Base-by-base conservation (phyloP, 345 rosid genomes). In the Passiflora organensis region DNA sequence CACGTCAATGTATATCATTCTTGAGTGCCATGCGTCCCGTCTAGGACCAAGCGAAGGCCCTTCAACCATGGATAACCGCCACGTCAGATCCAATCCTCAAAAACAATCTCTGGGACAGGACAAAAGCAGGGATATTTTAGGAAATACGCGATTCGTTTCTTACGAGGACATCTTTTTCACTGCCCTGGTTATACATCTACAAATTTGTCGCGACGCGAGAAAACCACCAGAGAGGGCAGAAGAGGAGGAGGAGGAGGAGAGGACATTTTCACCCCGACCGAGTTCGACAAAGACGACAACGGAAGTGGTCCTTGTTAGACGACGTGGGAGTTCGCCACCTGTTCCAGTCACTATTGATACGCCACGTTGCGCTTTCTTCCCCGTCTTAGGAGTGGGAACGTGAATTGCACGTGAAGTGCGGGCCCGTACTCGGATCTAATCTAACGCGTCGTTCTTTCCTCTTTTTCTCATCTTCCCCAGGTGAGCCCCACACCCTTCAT, bases 381-480 rank as follows among this genome's bases (percentile, higher is more conserved):
- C 21, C 15, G 1, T 10, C 32, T 14, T 6, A 13, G 9, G 32
- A 12, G 12, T 36, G 15, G 8, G 6, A 51, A 62, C 59, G 60
- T 55, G 79, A 54, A 48, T 53, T 39, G 66, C 87, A 79, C 82
- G 80, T 79, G 82, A 77, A 59, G 62, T 58, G 50, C 72, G 78
- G 34, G 66, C 76, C 75, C 2, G 2, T n/a, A 3, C 66, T 66
- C 17, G 36, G 56, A 52, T 58, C 63, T 48, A 48, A 52, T 58
- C 63, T 48, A 48, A 48, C 54, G 62, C 70, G 32, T 32, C 48
- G n/a, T n/a, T n/a, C n/a, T n/a, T n/a, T n/a, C n/a, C n/a, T n/a
- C n/a, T n/a, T n/a, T n/a, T n/a, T n/a, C n/a, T n/a, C 32, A 5
- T 2, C 6, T 51, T 45, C 67, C n/a, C 71, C 80, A 70, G 76